Evolutionary conservation across 495 filamentous ascomycete genomes (phyloP), one percentile per base, ranked within the genome.

Genomic region (Talaromyces liani): DNA sequence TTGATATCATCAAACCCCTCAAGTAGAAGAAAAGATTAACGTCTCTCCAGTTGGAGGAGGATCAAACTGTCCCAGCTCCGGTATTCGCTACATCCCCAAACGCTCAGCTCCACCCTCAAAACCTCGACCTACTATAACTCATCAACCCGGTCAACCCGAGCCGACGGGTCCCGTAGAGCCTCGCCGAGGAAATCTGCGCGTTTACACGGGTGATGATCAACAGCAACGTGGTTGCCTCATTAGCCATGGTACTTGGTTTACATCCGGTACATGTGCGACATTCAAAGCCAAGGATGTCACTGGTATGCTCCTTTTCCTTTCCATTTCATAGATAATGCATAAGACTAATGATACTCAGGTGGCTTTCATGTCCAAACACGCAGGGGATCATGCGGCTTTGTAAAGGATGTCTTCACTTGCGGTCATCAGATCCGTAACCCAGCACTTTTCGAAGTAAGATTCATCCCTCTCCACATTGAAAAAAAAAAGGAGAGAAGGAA

Each of bases 81-180:
- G 87, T 16, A 84, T 91, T 58, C 82, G 81, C 65, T 91, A 91
- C 68, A 78, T 86, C 18, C 87, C 87, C n/a, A 91, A 91, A 66
- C 69, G 68, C 18, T 63, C 70, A 25, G 14, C 45, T 18, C 47
- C 45, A 51, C 41, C 47, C 27, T 22, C 67, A 16, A 69, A 72
- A 31, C 20, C 29, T 54, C 29, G 24, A 10, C 78, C 76, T 9
- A 76, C 76, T 12, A 31, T 29, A 9, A 65, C 66, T 53, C 47
- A 22, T 41, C 39, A 70, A 10, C 67, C 69, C 24, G 67, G 71
- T 2, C 61, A 67, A 3, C 65, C 74, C 6, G 67, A 77, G 41
- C 75, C 79, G 4, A 80, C 80, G 6, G 66, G 65, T 8, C 77
- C 82, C 4, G 76, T 81, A 0, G 86, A 85, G 65, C 64, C 73